Conservation (phyloP, 371 early-diverging fungal genomes). For the Rhizopus delemar region DNA sequence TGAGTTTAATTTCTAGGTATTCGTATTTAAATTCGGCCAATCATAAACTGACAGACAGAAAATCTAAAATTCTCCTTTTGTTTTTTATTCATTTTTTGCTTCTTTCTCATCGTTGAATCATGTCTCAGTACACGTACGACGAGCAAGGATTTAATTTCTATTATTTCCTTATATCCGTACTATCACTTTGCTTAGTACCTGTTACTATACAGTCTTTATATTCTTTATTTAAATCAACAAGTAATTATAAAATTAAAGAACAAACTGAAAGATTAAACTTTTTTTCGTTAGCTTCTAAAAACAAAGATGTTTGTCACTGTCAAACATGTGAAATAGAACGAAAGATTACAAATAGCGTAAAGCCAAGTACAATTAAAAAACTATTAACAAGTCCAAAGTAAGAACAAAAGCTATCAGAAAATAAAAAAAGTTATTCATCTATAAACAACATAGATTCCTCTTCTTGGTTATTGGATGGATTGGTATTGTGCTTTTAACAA, state of each 20-base stretch:
- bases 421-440: background rate
- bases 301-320: slow-evolving; percentile 23
- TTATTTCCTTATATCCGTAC: slow-evolving; percentile 86
- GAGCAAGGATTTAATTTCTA: slow-evolving; percentile 92
- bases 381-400: slow-evolving; percentile 31
- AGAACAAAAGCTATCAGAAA: slow-evolving; percentile 11
- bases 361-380: slow-evolving; percentile 20
- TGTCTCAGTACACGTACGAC: slow-evolving; percentile 87
- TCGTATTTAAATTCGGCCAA: slow-evolving; percentile 6
- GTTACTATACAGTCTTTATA: slow-evolving; percentile 60
- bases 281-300: slow-evolving; percentile 11
- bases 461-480: slow-evolving; percentile 77
- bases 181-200: slow-evolving; percentile 82
- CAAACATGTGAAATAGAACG: slow-evolving; percentile 27
- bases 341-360: slow-evolving; percentile 16
- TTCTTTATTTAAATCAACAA: slow-evolving; percentile 42
- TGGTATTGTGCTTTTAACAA: slow-evolving; percentile 71
- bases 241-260: slow-evolving; percentile 33
- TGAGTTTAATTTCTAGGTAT: background rate
- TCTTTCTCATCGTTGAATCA: slow-evolving; percentile 6
- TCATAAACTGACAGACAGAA: slow-evolving; percentile 5
- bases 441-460: slow-evolving; percentile 37
- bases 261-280: background rate
- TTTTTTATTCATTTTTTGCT: background rate
- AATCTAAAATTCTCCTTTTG: background rate